Percentiles rank a stretch among this genome's conserved stretches.
Evolutionary conservation across 2,329 filamentous ascomycete genomes (phyloP).

Genomic region (Periconia macrospinosa): DNA sequence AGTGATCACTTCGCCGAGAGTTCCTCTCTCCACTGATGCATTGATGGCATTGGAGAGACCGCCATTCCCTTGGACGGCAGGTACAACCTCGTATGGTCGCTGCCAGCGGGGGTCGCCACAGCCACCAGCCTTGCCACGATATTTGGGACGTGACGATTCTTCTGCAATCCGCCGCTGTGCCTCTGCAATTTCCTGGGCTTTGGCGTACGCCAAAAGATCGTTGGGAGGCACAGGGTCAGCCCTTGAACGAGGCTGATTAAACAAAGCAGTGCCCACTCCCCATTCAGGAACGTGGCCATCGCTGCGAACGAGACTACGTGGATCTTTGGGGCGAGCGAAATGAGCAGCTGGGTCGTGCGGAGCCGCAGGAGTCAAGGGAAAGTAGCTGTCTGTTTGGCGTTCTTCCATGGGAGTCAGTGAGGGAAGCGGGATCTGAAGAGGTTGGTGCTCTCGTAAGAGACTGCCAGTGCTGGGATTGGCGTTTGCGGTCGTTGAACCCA

Average conservation of each 20-base stretch:
- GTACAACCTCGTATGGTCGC: constrained; percentile 81
- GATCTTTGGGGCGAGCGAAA: constrained; percentile 53
- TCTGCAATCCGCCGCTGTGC: constrained; percentile 13
- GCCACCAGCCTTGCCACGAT: constrained; percentile 30
- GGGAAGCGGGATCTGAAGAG: constrained; percentile 34
- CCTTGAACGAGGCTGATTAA: constrained; percentile 77
- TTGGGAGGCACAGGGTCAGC: constrained; percentile 74
- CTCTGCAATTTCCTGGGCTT: constrained; percentile 45
- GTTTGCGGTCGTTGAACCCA: too few species aligned
- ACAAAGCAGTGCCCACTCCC: constrained; percentile 64
- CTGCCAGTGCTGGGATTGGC: constrained; percentile 39
- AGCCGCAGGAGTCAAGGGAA: constrained; percentile 36
- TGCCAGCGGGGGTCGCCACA: constrained; percentile 54
- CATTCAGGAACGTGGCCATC: constrained; percentile 77
- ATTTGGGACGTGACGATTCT: not conserved
- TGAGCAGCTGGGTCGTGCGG: constrained; percentile 54
- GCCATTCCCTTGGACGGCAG: constrained; percentile 88
- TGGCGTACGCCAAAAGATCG: constrained; percentile 71
- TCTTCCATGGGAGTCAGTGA: constrained; percentile 6
- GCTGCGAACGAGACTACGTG: constrained; percentile 64
- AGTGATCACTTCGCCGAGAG: constrained; percentile 77
- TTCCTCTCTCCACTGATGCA: constrained; percentile 70
- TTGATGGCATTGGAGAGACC: constrained; percentile 87
- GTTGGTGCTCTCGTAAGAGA: constrained; percentile 41
- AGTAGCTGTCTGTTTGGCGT: constrained; percentile 44